Evolutionary conservation across 305 asterid genomes (phyloP).

Genomic region (Caryopteris hybrid): DNA sequence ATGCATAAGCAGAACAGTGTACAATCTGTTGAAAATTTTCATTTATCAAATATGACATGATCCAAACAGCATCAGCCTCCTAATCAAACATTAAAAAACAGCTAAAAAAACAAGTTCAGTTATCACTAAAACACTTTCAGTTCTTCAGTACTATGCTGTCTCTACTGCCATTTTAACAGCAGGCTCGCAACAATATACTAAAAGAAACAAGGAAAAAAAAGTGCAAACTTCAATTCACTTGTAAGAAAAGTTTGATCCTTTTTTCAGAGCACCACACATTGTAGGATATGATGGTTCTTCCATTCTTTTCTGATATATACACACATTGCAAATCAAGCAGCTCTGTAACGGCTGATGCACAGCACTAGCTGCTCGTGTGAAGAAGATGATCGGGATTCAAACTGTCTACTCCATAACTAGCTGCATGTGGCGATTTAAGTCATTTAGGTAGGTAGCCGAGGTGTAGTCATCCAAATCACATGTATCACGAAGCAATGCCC

Average conservation of each 20-base stretch:
- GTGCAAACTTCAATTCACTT: background rate
- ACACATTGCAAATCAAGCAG: background rate
- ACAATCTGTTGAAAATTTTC: background rate
- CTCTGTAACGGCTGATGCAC: background rate
- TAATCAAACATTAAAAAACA: background rate
- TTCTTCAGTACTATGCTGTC: background rate
- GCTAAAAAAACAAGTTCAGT: background rate
- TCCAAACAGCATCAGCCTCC: background rate
- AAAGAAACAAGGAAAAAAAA: background rate
- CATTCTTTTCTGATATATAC: background rate
- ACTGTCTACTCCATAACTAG: constrained; percentile 70
- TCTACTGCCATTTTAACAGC: constrained; percentile 6
- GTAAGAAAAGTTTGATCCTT: constrained; percentile 2
- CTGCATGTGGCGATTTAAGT: constrained; percentile 84
- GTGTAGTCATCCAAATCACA: constrained; percentile 76
- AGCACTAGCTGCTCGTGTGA: background rate
- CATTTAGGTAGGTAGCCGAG: constrained; percentile 55
- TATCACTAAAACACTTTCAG: background rate
- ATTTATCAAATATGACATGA: background rate
- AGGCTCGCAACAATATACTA: constrained; percentile 7
- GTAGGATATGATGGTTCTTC: background rate
- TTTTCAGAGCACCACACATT: background rate
- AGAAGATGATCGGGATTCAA: background rate
- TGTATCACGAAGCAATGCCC: constrained; percentile 50
- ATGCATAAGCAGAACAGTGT: background rate